Evolutionary conservation across 2,329 filamentous ascomycete genomes (phyloP).

Genomic region (Botrytis hyacinthi): DNA sequence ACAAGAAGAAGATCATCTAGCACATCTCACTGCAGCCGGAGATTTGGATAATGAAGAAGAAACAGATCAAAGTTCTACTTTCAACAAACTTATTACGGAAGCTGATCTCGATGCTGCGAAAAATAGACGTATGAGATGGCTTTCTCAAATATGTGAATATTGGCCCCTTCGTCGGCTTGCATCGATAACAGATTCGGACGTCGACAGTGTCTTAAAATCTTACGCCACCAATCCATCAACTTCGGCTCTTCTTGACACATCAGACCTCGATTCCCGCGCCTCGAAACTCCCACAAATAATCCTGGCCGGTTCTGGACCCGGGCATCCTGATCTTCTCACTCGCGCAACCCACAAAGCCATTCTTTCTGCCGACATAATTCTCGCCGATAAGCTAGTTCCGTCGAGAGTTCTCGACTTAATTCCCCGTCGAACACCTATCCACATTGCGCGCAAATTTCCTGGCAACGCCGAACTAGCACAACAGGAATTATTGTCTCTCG

Average conservation of each 20-base stretch:
- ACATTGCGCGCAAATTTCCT: conserved; percentile 95
- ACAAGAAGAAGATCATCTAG: conserved; percentile 67
- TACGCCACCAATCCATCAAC: conserved; percentile 50
- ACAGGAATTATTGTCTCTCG: conserved; percentile 79
- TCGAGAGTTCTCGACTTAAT: conserved; percentile 83
- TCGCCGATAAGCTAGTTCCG: conserved; percentile 84
- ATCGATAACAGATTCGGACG: conserved; percentile 73
- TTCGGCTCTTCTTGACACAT: conserved; percentile 35
- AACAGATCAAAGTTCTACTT: conserved; percentile 71
- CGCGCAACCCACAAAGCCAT: conserved; percentile 77
- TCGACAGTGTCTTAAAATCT: conserved; percentile 71
- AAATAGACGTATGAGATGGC: conserved; percentile 83
- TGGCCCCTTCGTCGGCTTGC: conserved; percentile 88
- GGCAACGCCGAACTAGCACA: conserved; percentile 94
- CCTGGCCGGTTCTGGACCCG: conserved; percentile 87
- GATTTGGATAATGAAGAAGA: conserved; percentile 49
- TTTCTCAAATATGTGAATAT: conserved; percentile 96
- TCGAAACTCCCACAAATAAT: conserved; percentile 68
- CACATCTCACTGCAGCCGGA: conserved; percentile 34
- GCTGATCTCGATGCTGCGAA: conserved; percentile 72
- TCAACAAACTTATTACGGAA: conserved; percentile 79
- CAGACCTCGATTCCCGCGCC: conserved; percentile 33
- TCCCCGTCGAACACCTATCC: conserved; percentile 81
- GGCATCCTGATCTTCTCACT: conserved; percentile 88
- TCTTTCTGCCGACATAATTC: conserved; percentile 69